These are phyloP conservation scores for Chaetomium strumarium DNA, from an alignment of 2,329 filamentous ascomycete genomes.

Conservation along the genomic window DNA sequence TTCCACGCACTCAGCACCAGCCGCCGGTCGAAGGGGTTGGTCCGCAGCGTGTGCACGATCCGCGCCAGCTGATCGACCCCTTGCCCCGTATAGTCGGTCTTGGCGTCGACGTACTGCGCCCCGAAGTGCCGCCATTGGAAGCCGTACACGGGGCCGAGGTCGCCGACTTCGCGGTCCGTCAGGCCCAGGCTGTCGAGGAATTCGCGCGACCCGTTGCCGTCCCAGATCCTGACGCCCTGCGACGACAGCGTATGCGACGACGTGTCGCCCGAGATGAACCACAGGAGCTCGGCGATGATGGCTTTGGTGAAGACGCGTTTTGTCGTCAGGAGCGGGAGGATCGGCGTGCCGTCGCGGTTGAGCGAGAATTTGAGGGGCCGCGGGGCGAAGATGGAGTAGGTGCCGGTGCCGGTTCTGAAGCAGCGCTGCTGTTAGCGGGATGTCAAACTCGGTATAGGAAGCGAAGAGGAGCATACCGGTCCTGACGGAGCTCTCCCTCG, in stretches of 20 bases:
- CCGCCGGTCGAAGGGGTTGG: slow-evolving; percentile 79
- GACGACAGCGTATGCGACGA: slow-evolving; percentile 70
- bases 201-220: slow-evolving; percentile 87
- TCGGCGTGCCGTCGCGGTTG: slow-evolving; percentile 52
- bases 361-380: slow-evolving; percentile 81
- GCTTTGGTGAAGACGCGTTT: slow-evolving; percentile 93
- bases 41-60: slow-evolving; percentile 78
- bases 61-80: slow-evolving; percentile 91
- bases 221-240: slow-evolving; percentile 93
- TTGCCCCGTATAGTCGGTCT: slow-evolving; percentile 76
- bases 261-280: slow-evolving; percentile 86
- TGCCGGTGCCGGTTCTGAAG: slow-evolving; percentile 82
- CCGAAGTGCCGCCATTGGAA: slow-evolving; percentile 99
- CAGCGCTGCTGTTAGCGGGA: slow-evolving; percentile 5
- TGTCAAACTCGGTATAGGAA: neutral
- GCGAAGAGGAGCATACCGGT: slow-evolving; percentile 51
- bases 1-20: slow-evolving; percentile 96
- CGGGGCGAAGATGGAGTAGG: slow-evolving; percentile 82
- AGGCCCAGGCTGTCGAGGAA: slow-evolving; percentile 85
- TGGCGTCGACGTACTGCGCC: slow-evolving; percentile 74
- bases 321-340: slow-evolving; percentile 91
- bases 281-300: slow-evolving; percentile 86
- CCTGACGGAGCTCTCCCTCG: slow-evolving; percentile 79
- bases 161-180: slow-evolving; percentile 73
- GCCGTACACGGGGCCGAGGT: slow-evolving; percentile 92